These are phyloP conservation scores for Sesbania bispinosa DNA, from an alignment of 306 rosid species.

Conservation along the genomic window DNA sequence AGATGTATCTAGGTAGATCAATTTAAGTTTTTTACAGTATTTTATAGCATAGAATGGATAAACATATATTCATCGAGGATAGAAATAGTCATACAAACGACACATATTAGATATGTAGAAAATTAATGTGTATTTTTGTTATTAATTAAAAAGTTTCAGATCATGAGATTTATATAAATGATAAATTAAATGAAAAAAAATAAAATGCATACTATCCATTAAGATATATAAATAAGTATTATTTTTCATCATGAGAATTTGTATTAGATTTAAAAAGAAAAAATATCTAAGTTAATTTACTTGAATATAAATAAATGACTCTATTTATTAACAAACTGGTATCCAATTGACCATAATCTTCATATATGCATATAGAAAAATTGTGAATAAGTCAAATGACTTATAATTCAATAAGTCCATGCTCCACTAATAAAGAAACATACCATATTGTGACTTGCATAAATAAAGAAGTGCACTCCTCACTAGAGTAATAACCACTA, in stretches of 20 bases:
- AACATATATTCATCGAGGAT: not conserved
- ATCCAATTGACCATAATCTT: too few species aligned
- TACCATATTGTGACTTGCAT: not conserved
- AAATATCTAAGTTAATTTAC: too few species aligned
- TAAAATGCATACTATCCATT: too few species aligned
- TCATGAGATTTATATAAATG: not conserved
- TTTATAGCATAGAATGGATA: not conserved
- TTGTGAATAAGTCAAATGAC: too few species aligned
- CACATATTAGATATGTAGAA: not conserved
- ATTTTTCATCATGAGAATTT: not conserved
- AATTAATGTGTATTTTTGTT: not conserved
- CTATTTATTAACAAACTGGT: not conserved
- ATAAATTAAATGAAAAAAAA: too few species aligned
- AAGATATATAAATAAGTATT: not conserved
- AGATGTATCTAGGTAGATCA: slow-evolving; percentile 22
- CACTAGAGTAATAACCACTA: not conserved
- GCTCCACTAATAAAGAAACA: too few species aligned
- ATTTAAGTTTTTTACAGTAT: slow-evolving; percentile 7
- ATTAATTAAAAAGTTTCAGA: not conserved
- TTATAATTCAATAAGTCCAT: too few species aligned
- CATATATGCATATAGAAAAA: too few species aligned
- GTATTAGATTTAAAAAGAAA: not conserved
- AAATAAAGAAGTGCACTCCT: not conserved
- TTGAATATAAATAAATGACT: too few species aligned
- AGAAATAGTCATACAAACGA: not conserved